These are phyloP conservation scores for Trichoderma gracile DNA, from an alignment of 2,329 filamentous ascomycete genomes.

Conservation along the genomic window DNA sequence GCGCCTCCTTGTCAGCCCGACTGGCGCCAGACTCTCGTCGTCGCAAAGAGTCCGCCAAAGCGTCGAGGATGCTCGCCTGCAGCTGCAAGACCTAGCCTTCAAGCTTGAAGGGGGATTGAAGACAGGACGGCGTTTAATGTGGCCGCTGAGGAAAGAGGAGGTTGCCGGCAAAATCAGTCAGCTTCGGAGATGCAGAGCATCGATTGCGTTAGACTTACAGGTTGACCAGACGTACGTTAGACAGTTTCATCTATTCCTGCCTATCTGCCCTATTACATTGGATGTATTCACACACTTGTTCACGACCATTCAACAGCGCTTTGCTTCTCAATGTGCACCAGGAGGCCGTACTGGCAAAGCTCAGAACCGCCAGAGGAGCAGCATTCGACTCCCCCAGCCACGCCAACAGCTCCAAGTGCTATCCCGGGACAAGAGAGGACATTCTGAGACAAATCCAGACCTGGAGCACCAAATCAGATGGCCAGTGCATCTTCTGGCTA, in stretches of 20 bases:
- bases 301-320: background rate
- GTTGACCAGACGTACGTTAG: slow-evolving; percentile 7
- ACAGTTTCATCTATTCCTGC: background rate
- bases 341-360: slow-evolving; percentile 29
- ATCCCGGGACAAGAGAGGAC: slow-evolving; percentile 35
- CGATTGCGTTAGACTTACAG: background rate
- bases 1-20: background rate
- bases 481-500: slow-evolving; percentile 1
- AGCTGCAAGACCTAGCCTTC: background rate
- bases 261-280: background rate
- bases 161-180: background rate
- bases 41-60: background rate
- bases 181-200: background rate
- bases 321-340: slow-evolving; percentile 25
- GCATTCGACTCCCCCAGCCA: slow-evolving; percentile 38
- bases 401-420: slow-evolving; percentile 37
- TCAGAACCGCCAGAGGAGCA: slow-evolving; percentile 31
- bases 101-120: background rate
- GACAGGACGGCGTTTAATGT: background rate
- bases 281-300: no score
- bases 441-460: slow-evolving; percentile 32
- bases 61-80: background rate
- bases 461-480: background rate
- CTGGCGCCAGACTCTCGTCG: background rate
- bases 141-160: slow-evolving; percentile 5